These are phyloP conservation scores for Solanum dulcamara DNA, from an alignment of 257 asterid genomes.

Conservation along the genomic window DNA sequence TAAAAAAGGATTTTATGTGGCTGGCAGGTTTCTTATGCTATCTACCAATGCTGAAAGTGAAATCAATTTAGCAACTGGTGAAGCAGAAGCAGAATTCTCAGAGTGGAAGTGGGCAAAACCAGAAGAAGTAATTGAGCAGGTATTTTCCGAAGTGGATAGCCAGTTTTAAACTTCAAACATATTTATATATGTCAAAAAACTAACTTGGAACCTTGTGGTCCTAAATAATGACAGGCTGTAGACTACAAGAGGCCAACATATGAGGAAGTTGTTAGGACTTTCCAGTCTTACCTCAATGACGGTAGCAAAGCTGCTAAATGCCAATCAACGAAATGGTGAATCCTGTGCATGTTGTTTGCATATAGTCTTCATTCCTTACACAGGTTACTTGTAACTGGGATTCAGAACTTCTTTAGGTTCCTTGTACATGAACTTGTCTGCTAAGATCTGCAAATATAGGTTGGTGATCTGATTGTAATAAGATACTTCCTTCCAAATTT, in stretches of 20 bases:
- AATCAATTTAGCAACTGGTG: slow-evolving; percentile 67
- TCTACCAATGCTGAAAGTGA: slow-evolving; percentile 66
- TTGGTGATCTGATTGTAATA: background rate
- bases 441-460: background rate
- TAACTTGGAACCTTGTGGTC: background rate
- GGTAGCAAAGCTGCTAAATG: slow-evolving; percentile 60
- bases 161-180: background rate
- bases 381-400: background rate
- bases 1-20: background rate
- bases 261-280: slow-evolving; percentile 71
- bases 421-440: background rate
- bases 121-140: slow-evolving; percentile 89
- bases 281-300: slow-evolving; percentile 36
- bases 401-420: background rate
- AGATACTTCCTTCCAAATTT: background rate
- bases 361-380: background rate
- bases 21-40: slow-evolving; percentile 80
- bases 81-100: slow-evolving; percentile 76
- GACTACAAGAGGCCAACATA: slow-evolving; percentile 97
- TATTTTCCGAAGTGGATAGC: slow-evolving; percentile 1
- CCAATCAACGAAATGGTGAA: slow-evolving; percentile 84
- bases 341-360: slow-evolving; percentile 3
- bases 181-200: background rate
- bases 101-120: slow-evolving; percentile 98
- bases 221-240: slow-evolving; percentile 45